Percentiles rank a stretch among this genome's conserved stretches.
These are phyloP conservation scores for Phytophthora meadii DNA, from an alignment of 352 stramenopile genomes.

Conservation along the genomic window DNA sequence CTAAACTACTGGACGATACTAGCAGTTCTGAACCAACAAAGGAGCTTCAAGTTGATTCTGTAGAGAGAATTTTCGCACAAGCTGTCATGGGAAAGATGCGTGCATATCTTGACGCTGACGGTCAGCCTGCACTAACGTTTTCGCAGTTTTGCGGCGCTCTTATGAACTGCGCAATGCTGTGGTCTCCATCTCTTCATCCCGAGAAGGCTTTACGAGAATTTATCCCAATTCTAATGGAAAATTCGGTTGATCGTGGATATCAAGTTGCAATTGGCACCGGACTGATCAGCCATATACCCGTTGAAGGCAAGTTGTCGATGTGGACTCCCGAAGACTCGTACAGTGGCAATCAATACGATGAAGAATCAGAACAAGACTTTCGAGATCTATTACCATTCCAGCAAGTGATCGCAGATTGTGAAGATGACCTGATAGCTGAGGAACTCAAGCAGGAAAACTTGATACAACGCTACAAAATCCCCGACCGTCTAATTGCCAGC, in stretches of 20 bases:
- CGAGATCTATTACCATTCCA: constrained; percentile 37
- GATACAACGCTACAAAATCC: constrained; percentile 33
- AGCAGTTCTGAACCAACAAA: not conserved
- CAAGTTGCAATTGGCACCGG: not conserved
- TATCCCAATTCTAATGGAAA: constrained; percentile 21
- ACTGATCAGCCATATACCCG: constrained; percentile 23
- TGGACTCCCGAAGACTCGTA: constrained; percentile 19
- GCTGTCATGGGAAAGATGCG: constrained; percentile 66
- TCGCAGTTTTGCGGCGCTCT: constrained; percentile 61
- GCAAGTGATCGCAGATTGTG: constrained; percentile 46
- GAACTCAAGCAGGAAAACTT: constrained; percentile 31
- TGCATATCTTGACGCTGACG: constrained; percentile 60
- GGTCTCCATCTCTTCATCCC: constrained; percentile 29
- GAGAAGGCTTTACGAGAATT: constrained; percentile 22
- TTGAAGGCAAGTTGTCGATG: constrained; percentile 7
- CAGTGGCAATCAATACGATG: not conserved
- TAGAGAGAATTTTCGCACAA: constrained; percentile 63
- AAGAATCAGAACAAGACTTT: constrained; percentile 28
- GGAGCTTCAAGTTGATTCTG: constrained; percentile 14
- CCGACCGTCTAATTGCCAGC: constrained; percentile 30
- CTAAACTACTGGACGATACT: constrained; percentile 26
- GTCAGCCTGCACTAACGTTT: constrained; percentile 58
- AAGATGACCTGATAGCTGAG: constrained; percentile 33
- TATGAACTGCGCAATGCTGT: constrained; percentile 54
- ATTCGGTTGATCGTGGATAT: not conserved